phyloP scores from a whole-genome alignment of 2,329 filamentous ascomycete species.

The Myriosclerotinia scirpicola region DNA sequence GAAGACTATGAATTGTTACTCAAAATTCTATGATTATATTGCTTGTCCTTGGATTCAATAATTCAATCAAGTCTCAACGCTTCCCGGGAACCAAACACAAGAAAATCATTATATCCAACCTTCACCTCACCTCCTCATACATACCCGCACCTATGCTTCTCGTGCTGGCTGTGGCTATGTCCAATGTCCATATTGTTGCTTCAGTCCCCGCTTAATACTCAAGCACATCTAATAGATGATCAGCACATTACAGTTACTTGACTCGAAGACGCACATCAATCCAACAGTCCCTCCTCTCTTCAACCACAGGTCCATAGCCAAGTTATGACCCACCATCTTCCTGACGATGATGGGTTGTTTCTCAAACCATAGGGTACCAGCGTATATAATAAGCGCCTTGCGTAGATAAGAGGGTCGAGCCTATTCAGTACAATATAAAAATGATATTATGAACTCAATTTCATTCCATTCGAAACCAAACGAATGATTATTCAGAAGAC shows the following conservation, averaged over 20 bases:
- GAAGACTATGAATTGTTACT: too few relatives aligned
- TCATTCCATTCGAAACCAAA: neutral
- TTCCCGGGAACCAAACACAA: too few relatives aligned
- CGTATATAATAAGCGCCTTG: constrained; percentile 18
- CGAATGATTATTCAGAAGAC: neutral
- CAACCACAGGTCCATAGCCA: neutral
- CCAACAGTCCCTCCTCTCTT: neutral
- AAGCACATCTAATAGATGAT: too few relatives aligned
- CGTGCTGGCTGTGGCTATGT: neutral
- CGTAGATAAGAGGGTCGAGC: neutral
- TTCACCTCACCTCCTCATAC: too few relatives aligned
- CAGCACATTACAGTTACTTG: too few relatives aligned
- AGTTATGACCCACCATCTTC: neutral
- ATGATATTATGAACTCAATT: neutral
- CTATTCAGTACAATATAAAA: neutral
- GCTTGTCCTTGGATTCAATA: too few relatives aligned
- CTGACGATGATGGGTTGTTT: too few relatives aligned
- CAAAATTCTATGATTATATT: too few relatives aligned
- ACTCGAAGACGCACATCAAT: neutral
- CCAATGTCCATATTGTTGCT: neutral
- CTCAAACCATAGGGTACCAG: constrained; percentile 20
- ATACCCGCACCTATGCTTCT: neutral
- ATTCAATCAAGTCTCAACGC: too few relatives aligned
- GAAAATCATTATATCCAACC: too few relatives aligned
- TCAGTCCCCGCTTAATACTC: too few relatives aligned